Percentiles rank a stretch among this genome's conserved stretches.
These are phyloP conservation scores for Camellia granthamiana DNA, from an alignment of 148 eudicot genomes.

Conservation along the genomic window DNA sequence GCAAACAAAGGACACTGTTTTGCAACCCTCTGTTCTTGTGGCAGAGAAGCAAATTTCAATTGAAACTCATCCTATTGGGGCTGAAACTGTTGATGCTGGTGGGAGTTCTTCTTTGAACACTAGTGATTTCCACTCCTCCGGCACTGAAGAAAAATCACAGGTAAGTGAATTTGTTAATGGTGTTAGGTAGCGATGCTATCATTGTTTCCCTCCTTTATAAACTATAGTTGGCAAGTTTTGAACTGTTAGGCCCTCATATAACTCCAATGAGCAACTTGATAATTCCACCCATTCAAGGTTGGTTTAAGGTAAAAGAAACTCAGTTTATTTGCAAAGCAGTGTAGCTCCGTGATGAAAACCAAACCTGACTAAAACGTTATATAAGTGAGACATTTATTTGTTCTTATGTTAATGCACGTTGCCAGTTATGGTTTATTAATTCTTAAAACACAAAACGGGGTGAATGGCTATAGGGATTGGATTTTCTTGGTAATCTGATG, in stretches of 20 bases:
- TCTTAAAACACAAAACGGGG: background rate
- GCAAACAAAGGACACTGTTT: constrained; percentile 26
- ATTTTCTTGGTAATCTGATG: background rate
- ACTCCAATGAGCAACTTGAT: background rate
- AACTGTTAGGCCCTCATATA: background rate
- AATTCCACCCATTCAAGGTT: background rate
- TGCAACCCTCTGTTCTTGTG: constrained; percentile 31
- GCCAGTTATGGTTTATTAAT: background rate
- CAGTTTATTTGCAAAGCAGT: background rate
- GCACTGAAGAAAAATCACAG: constrained; percentile 44
- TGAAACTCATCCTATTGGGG: constrained; percentile 31
- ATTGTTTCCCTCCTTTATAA: background rate
- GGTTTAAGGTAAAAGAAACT: constrained; percentile 5
- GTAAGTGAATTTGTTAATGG: constrained; percentile 23
- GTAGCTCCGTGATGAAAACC: background rate
- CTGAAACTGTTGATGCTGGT: constrained; percentile 36
- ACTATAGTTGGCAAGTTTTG: background rate
- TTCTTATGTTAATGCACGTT: background rate
- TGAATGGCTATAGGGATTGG: background rate
- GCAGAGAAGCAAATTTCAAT: constrained; percentile 39
- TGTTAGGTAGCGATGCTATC: background rate
- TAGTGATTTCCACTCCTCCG: constrained; percentile 41
- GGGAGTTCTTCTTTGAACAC: constrained; percentile 30
- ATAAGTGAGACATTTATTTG: background rate
- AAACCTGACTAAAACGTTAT: background rate